Base-by-base conservation (phyloP, 352 stramenopile species). In the Blastocystis sp. region DNA sequence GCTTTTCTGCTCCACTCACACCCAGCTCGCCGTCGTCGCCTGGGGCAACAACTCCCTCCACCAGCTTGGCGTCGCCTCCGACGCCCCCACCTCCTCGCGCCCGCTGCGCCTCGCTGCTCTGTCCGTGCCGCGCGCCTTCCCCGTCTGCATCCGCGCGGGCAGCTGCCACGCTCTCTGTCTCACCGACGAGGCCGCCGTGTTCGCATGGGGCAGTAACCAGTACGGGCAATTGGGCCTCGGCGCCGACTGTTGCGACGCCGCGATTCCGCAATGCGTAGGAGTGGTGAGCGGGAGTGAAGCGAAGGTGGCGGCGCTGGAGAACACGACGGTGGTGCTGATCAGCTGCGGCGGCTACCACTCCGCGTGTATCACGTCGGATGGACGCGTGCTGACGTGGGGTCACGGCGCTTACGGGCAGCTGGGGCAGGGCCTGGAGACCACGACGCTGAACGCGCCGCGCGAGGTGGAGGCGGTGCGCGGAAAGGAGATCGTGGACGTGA, bases 391-490 rank as follows among this genome's bases (percentile, higher is more conserved):
- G 17, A 86, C 89, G 2, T 94, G 92, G 92, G 92, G 92, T 1
- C 91, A 90, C 9, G 94, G 94, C 53, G 67, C 92, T 10, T 91
- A 93, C 61, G 92, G 92, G 0, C 92, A 94, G 52, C 91, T 94
- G 14, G 92, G 92, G 2, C 81, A 91, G 5, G 88, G 90, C 34
- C 34, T 76, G 2, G 67, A 90, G 23, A 69, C 28, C 48, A 69
- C 28, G 86, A 91, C 17, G 53, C 62, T 40, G 70, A 91, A 61
- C 67, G 79, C 23, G 61, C 69, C 1, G 66, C 82, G 62, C n/a
- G 21, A 11, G 78, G 62, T 43, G 48, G 10, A 79, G n/a, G 86
- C 56, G 23, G 17, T 69, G 2, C 53, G 64, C 11, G 65, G 1
- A 66, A 74, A 66, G 3, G 76, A 88, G 38, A 84, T 88, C 66